Base-by-base conservation (phyloP, 495 filamentous ascomycete species). In the Amorphotheca resinae region DNA sequence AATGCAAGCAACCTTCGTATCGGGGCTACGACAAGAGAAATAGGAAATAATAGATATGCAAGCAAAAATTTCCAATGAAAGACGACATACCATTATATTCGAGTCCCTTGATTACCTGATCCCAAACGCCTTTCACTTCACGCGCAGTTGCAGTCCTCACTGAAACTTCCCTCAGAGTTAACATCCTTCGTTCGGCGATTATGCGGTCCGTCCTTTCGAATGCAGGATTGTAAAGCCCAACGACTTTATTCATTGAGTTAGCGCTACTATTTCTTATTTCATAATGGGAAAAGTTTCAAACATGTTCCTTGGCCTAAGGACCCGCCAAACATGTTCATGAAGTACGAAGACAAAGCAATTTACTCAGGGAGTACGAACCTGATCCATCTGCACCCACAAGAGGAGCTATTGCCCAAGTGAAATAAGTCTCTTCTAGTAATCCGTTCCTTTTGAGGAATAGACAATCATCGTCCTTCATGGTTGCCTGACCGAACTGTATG, bases 401-500 rank as follows among this genome's bases (percentile, higher is more conserved):
- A 9, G 78, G 78, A 9, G 81, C 75, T 39, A 82, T 70, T 1
- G 71, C 73, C 77, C 77, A 82, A 41, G 70, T 72, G 57, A 82
- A 82, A 51, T 75, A 81, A 0, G 76, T 72, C 56, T 85, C 80
- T 57, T 85, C 80, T 6, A 80, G 49, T 39, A 66, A 79, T 2
- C 67, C 68, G 36, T 74, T 64, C 12, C 80, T 67, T 34, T 64
- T 65, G 15, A 83, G 61, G 52, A 82, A 81, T 3, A 84, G 58
- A 37, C 69, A 67, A 52, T 84, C 80, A 51, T 84, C 79, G 49
- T 84, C 72, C 54, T 83, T 84, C 79, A 83, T 80, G 4, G 74
- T 83, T 2, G 79, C 76, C 53, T 79, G 68, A 3, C 79, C 80
- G 2, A 71, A 74, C 22, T 62, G 46, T 51, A 62, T 67, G 0